Base-by-base conservation (phyloP, 306 rosid genomes). In the Lathyrus oleraceus region DNA sequence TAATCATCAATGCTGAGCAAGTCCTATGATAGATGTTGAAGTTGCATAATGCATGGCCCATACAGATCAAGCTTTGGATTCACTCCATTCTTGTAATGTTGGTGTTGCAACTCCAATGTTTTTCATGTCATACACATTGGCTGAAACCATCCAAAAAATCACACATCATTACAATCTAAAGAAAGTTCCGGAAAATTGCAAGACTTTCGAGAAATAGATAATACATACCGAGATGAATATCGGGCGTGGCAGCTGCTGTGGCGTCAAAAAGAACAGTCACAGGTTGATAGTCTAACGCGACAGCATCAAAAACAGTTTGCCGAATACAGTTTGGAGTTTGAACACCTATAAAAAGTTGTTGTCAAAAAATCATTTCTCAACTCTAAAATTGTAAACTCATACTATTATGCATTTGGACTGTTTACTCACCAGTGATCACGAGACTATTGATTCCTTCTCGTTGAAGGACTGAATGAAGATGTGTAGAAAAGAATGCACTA, bases 311-410 rank as follows among this genome's bases (percentile, higher is more conserved):
- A 49, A 88, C 95, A 61, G 97, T 94, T 82, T 90, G 97, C 75
- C 98, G 82, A 61, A 94, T 94, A 65, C 98, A 94, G 77, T 94
- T 94, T 25, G 98, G 98, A 65, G 97, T 90, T 86, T 94, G 98
- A 71, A 94, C 92, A 69, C 97, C 98, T 90, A 61, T 12, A 78
- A 27, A 38, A 25, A 77, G 38, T 32, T 32, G 38, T 6, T 6
- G 8, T 1, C 0, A 5, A 6, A 32, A 32, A 32, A 6, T 32
- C 1, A 32, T 32, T 32, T 7, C 39, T 35, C 39, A 7, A 35
- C 49, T 6, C 72, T 53, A 67, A 40, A 76, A 67, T 45, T 6
- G 8, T 1, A 58, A 74, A 28, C 28, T 51, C 27, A 0, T 8
- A 4, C 9, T 19, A n/a, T n/a, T n/a, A 51, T 19, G 25, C 57